phyloP scores from a whole-genome alignment of 768 basidiomycete species.

The Fomitopsis pulvina region DNA sequence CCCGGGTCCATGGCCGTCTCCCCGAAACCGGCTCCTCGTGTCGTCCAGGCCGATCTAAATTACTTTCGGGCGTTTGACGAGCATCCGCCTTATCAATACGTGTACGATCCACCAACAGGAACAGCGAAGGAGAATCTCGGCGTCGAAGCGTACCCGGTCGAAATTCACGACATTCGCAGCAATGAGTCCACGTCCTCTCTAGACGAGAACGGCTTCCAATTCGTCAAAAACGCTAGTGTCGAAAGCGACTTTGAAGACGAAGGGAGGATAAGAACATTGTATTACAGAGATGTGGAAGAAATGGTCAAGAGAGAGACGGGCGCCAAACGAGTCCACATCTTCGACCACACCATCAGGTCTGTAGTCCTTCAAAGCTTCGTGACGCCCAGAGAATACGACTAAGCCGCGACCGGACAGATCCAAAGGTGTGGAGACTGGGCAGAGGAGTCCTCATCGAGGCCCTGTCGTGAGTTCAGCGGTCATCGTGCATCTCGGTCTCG shows the following conservation, averaged over 20 bases:
- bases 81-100: slow-evolving; percentile 25
- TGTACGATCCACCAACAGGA: slow-evolving; percentile 21
- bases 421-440: slow-evolving; percentile 7
- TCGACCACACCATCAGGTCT: slow-evolving; percentile 37
- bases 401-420: slow-evolving; percentile 4
- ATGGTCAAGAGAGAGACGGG: slow-evolving; percentile 35
- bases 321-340: slow-evolving; percentile 34
- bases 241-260: slow-evolving; percentile 37
- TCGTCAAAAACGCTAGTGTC: slow-evolving; percentile 24
- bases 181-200: slow-evolving; percentile 20
- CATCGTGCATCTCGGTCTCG: not conserved
- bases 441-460: slow-evolving; percentile 14
- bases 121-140: slow-evolving; percentile 20
- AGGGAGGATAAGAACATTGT: slow-evolving; percentile 26
- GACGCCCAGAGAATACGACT: not conserved
- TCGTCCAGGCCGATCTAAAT: slow-evolving; percentile 27
- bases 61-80: slow-evolving; percentile 17
- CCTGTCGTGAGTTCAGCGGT: slow-evolving; percentile 12
- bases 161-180: slow-evolving; percentile 19
- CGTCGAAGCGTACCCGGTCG: slow-evolving; percentile 6
- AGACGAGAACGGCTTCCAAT: slow-evolving; percentile 39
- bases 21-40: too few species aligned
- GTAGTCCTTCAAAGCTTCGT: not conserved
- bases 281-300: slow-evolving; percentile 33
- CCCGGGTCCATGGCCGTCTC: too few species aligned